A percentile compares a stretch with the other conserved stretches of the same genome.
phyloP scores from a whole-genome alignment of 768 basidiomycete species.

The Trametes gibbosa region DNA sequence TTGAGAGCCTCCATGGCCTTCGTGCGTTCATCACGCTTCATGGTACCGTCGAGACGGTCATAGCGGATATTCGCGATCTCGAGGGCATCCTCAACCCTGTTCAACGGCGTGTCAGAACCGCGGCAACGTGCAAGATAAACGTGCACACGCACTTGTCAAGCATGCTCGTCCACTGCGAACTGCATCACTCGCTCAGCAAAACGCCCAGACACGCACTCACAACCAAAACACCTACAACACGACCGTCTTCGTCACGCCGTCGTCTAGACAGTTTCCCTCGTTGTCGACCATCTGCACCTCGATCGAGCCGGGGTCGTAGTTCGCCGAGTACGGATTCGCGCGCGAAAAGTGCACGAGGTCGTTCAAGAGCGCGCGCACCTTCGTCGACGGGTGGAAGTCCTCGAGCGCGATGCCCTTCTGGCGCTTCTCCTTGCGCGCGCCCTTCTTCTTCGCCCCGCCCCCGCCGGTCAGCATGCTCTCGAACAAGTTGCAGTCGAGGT shows the following conservation, averaged over 20 bases:
- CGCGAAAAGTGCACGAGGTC: constrained; percentile 82
- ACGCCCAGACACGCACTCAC: constrained; percentile 10
- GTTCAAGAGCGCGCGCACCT: constrained; percentile 76
- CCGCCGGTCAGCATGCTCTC: constrained; percentile 22
- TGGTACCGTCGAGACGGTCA: constrained; percentile 93
- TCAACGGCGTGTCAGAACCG: constrained; percentile 2
- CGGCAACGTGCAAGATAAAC: not conserved
- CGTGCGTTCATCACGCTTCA: constrained; percentile 94
- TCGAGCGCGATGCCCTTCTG: constrained; percentile 50
- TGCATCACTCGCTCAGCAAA: constrained; percentile 29
- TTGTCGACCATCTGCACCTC: constrained; percentile 79
- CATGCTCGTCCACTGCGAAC: constrained; percentile 95
- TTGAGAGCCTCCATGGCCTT: constrained; percentile 92
- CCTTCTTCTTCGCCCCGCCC: constrained; percentile 53
- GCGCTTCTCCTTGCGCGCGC: constrained; percentile 63
- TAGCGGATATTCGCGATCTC: constrained; percentile 80
- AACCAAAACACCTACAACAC: constrained; percentile 73
- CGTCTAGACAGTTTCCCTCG: constrained; percentile 67
- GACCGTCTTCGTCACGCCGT: constrained; percentile 81
- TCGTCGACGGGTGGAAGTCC: constrained; percentile 77
- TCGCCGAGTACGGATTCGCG: constrained; percentile 80
- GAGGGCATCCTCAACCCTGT: constrained; percentile 87
- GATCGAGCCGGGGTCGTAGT: constrained; percentile 75
- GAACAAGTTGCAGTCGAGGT: constrained; percentile 50
- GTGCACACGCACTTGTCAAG: constrained; percentile 68